Evolutionary conservation across 2,329 filamentous ascomycete genomes (phyloP).

Genomic region (Stagonosporopsis cucurbitacearum): DNA sequence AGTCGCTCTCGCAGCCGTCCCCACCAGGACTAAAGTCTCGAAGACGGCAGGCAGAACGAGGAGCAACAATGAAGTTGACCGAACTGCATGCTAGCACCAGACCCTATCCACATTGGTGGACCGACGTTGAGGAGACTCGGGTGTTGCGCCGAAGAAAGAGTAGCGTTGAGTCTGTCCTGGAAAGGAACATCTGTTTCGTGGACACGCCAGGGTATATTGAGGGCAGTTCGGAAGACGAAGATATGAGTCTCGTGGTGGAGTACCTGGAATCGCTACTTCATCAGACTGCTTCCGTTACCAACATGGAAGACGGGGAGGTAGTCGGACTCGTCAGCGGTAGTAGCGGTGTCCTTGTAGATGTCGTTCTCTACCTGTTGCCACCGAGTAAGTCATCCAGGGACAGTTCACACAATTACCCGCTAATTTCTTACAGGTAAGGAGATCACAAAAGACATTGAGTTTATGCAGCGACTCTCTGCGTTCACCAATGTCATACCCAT

Average conservation of each 20-base stretch:
- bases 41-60: conserved; percentile 30
- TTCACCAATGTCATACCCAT: conserved; percentile 87
- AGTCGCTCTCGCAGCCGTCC: conserved; percentile 34
- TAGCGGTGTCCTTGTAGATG: conserved; percentile 84
- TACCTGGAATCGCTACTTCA: conserved; percentile 76
- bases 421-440: conserved; percentile 41
- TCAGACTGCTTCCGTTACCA: conserved; percentile 66
- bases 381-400: conserved; percentile 61
- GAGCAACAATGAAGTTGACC: conserved; percentile 39
- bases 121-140: conserved; percentile 72
- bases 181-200: conserved; percentile 92
- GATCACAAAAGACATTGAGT: conserved; percentile 69
- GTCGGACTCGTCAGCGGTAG: conserved; percentile 79
- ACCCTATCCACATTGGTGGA: conserved; percentile 88
- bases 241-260: conserved; percentile 55
- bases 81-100: conserved; percentile 56
- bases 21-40: conserved; percentile 35
- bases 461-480: conserved; percentile 71
- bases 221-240: conserved; percentile 47
- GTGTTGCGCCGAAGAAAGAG: conserved; percentile 68
- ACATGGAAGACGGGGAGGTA: conserved; percentile 75
- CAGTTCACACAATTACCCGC: conserved; percentile 2
- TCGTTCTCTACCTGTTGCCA: conserved; percentile 80
- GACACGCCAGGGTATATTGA: conserved; percentile 73
- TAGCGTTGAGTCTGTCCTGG: conserved; percentile 76